Conservation (phyloP, 1,284 basidiomycete species). For the Fomes fomentarius region DNA sequence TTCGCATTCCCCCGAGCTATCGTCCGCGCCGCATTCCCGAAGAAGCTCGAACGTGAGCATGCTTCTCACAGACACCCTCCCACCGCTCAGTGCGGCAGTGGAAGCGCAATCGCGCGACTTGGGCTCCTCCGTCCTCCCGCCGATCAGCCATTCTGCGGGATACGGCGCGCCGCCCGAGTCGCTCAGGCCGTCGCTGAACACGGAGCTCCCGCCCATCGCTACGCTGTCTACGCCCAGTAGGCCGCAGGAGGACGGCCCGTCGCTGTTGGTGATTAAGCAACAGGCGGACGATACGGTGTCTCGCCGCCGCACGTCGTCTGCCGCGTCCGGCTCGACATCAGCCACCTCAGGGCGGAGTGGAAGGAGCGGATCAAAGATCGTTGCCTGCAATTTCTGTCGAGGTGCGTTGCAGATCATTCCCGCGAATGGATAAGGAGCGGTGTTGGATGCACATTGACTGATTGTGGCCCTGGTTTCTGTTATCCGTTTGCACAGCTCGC, state of each 20-base stretch:
- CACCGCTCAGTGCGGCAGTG: constrained; percentile 29
- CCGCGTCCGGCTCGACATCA: constrained; percentile 56
- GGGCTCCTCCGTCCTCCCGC: constrained; percentile 29
- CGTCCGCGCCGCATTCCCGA: constrained; percentile 57
- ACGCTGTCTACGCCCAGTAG: constrained; percentile 50
- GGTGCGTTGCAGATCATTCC: constrained; percentile 47
- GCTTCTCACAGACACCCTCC: constrained; percentile 37
- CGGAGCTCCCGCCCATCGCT: constrained; percentile 72
- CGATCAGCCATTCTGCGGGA: constrained; percentile 25
- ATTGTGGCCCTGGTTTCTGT: constrained; percentile 16
- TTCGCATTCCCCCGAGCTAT: constrained; percentile 66
- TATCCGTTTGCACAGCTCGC: constrained; percentile 52
- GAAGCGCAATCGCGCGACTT: constrained; percentile 33
- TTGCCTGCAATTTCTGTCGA: constrained; percentile 83
- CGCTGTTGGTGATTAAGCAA: constrained; percentile 15
- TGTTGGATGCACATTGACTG: constrained; percentile 12
- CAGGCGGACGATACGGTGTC: constrained; percentile 11
- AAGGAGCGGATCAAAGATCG: constrained; percentile 78
- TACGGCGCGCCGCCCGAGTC: constrained; percentile 15
- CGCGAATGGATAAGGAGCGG: constrained; percentile 7
- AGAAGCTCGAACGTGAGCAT: constrained; percentile 57
- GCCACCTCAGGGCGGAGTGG: constrained; percentile 14
- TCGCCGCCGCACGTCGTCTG: constrained; percentile 63
- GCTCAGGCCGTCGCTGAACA: constrained; percentile 25
- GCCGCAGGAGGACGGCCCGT: neutral